Evolutionary conservation across 2,329 filamentous ascomycete species (phyloP).

Genomic region (Penicillium psychrosexuale): DNA sequence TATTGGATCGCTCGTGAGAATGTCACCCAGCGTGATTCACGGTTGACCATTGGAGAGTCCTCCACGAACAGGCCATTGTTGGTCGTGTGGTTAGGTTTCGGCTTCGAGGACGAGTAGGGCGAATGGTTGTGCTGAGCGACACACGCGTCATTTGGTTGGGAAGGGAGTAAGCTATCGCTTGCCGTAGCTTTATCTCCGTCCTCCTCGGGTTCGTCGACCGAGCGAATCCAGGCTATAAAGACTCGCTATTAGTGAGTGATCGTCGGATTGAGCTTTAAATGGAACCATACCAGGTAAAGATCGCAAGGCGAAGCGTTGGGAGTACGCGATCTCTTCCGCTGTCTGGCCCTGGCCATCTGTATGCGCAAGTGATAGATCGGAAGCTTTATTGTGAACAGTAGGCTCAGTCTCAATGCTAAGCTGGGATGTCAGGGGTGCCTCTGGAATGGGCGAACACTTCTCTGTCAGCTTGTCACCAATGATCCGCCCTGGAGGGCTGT

Average conservation of each 20-base stretch:
- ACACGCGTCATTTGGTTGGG: slow-evolving; percentile 39
- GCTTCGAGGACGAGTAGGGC: slow-evolving; percentile 32
- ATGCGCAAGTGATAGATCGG: slow-evolving; percentile 21
- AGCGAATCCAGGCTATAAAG: slow-evolving; percentile 44
- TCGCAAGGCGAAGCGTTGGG: slow-evolving; percentile 23
- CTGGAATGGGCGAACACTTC: slow-evolving; percentile 16
- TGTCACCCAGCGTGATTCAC: slow-evolving; percentile 48
- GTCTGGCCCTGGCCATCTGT: slow-evolving; percentile 17
- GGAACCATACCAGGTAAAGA: slow-evolving; percentile 38
- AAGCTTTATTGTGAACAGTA: slow-evolving; percentile 18
- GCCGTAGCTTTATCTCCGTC: slow-evolving; percentile 35
- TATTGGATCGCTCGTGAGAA: slow-evolving; percentile 46
- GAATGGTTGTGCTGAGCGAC: slow-evolving; percentile 48
- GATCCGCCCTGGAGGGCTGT: slow-evolving; percentile 15
- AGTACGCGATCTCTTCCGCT: slow-evolving; percentile 12
- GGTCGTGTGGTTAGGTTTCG: slow-evolving; percentile 12
- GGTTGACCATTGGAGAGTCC: slow-evolving; percentile 12
- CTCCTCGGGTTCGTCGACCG: slow-evolving; percentile 37
- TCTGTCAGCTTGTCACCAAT: slow-evolving; percentile 24
- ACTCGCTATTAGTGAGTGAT: slow-evolving; percentile 6
- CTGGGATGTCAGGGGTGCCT: slow-evolving; percentile 9
- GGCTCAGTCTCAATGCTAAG: slow-evolving; percentile 23
- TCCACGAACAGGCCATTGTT: slow-evolving; percentile 11
- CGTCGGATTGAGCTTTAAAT: slow-evolving; percentile 2
- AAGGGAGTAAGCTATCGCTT: slow-evolving; percentile 36